Base-by-base conservation (phyloP, 78 protist species). In the Bigelowiella natans region DNA sequence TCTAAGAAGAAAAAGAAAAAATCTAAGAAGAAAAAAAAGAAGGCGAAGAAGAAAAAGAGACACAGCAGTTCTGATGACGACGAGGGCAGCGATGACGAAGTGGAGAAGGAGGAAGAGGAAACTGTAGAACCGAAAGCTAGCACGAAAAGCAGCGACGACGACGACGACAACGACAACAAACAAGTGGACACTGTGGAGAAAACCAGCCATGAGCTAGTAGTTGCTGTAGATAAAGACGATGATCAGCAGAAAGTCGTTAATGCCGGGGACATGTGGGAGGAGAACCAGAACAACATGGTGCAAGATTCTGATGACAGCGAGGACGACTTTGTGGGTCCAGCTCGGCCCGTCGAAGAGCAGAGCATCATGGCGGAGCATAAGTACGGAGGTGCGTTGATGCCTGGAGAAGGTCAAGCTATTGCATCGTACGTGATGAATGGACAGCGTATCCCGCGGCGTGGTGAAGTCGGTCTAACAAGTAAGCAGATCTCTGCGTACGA, bases 381-480 rank as follows among this genome's bases (percentile, higher is more conserved):
- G 86, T 85, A 83, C 37, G 93, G 94, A 1, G 86, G 91, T 1
- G 93, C 92, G 0, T 88, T 97, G 91, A 83, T 95, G 91, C 95
- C 96, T 0, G 97, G 98, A 39, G 98, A 97, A 82, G 98, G 95
- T 30, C 94, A 89, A 0, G 97, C 97, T n/a, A 93, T 93, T 83
- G 96, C 97, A 2, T 39, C 51, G 34, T 97, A 86, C 90, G 97
- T 97, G 1, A 39, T 94, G 85, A 85, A 92, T 0, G 94, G 93
- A 90, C 92, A 92, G 95, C 97, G 98, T 40, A 97, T 97, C 30
- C 98, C 98, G 40, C 92, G 98, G 2, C 95, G 98, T 82, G 98
- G 98, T 82, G 98, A 97, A 64, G 94, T 97, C 18, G 98, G 98
- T 31, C 34, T 97, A 31, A 82, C 91, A 0, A 40, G 92, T 31